Evolutionary conservation across 306 rosid species (phyloP).

Genomic region (Cucumis sativus): DNA sequence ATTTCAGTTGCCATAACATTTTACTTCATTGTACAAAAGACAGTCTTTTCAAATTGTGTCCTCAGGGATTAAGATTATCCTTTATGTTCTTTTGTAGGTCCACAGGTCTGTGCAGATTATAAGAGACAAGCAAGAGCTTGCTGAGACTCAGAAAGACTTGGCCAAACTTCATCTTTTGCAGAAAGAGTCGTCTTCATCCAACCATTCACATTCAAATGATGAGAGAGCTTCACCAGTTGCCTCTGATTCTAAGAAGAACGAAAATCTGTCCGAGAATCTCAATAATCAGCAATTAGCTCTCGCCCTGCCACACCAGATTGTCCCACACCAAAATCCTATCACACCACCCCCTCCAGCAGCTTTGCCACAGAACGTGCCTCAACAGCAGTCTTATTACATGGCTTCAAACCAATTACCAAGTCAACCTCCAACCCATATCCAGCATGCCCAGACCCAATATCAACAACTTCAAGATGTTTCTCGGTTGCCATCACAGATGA

Average conservation of each 20-base stretch:
- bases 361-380: conserved; percentile 35
- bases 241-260: conserved; percentile 47
- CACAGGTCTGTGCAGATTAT: conserved; percentile 92
- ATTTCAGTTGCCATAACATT: background rate
- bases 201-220: conserved; percentile 67
- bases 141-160: conserved; percentile 83
- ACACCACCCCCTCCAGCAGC: conserved; percentile 44
- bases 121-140: conserved; percentile 95
- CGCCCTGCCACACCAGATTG: conserved; percentile 68
- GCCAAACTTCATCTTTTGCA: conserved; percentile 91
- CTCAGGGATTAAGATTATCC: background rate
- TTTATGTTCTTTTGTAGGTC: conserved; percentile 28
- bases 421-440: conserved; percentile 36
- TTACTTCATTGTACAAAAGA: background rate
- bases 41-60: background rate
- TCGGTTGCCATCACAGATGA: conserved; percentile 41
- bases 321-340: conserved; percentile 42
- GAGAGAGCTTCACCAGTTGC: conserved; percentile 54
- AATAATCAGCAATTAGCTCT: conserved; percentile 90
- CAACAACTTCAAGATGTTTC: conserved; percentile 47
- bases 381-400: conserved; percentile 67
- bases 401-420: conserved; percentile 44
- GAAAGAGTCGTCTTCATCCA: conserved; percentile 71
- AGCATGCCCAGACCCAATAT: conserved; percentile 55
- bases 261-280: conserved; percentile 41